Base-by-base conservation (phyloP, 2,329 filamentous ascomycete species). In the Chaetoscypha palmicola region DNA sequence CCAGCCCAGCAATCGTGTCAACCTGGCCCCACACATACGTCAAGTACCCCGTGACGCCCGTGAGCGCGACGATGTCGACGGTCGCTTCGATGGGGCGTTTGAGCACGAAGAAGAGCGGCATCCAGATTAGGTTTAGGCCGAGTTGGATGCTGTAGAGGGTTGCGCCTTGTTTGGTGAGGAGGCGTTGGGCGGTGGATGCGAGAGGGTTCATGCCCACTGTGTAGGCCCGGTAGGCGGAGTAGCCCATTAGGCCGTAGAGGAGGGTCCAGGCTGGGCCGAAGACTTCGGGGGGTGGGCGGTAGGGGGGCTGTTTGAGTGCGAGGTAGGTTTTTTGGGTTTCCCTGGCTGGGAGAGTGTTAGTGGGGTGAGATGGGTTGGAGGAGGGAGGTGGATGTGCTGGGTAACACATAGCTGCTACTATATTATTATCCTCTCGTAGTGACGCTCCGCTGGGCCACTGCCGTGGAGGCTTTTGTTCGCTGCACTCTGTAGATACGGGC, bases 121-220 rank as follows among this genome's bases (percentile, higher is more conserved):
- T 96, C 87, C 87, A 97, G 42, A 83, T 65, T 22, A 94, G 70
- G 63, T 96, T 96, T 40, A 96, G 72, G 9, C 75, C 85, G 5
- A 96, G 79, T 66, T 96, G 90, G 47, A 89, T 71, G 2, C 85
- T 86, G 70, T 95, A 96, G 22, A 96, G 73, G 0, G 83, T 86
- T 46, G 86, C 82, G 53, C 81, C 83, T 53, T 79, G 73, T 61
- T 77, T 76, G 41, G 83, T 79, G 42, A 56, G 48, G 38, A 55
- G 46, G 30, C 52, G n/a, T 19, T 56, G 43, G 12, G 51, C 41
- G 28, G 48, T 41, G 1, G 55, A 57, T 10, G 58, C 43, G 1
- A 53, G 37, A 8, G 79, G 78, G 5, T 72, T 71, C 39, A 81
- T 74, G 36, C 82, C 82, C 9, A 68, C 69, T 16, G 66, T 75